These are phyloP conservation scores for Byssothecium circinans DNA, from an alignment of 2,329 filamentous ascomycete species.

Conservation along the genomic window DNA sequence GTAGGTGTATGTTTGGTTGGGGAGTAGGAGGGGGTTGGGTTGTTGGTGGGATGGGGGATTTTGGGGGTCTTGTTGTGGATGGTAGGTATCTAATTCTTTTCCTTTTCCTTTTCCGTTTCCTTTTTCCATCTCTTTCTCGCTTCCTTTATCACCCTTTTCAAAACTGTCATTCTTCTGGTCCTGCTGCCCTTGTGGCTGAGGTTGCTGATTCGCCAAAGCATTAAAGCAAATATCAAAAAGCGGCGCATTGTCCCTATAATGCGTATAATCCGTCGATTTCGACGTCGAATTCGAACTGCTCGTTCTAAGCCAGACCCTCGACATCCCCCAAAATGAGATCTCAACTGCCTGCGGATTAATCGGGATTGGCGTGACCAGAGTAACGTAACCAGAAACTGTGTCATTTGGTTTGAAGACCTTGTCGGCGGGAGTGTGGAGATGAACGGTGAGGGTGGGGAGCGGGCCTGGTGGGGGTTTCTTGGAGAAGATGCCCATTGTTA, in stretches of 20 bases:
- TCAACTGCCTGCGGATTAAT: conserved; percentile 22
- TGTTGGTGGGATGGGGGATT: background rate
- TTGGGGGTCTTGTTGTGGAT: too few relatives aligned
- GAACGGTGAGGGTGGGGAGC: conserved; percentile 17
- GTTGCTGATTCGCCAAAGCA: conserved; percentile 8
- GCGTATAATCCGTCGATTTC: conserved; percentile 12
- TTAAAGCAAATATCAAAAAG: conserved; percentile 22
- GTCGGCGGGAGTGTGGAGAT: conserved; percentile 16
- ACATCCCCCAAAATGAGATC: conserved; percentile 25
- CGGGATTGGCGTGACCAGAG: conserved; percentile 13
- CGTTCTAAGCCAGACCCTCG: conserved; percentile 21
- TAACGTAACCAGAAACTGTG: conserved; percentile 18
- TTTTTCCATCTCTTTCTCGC: too few relatives aligned
- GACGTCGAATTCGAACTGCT: conserved; percentile 1
- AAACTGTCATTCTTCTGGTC: background rate
- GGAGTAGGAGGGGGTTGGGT: conserved; percentile 1
- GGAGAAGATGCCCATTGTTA: conserved; percentile 24
- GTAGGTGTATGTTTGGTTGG: conserved; percentile 19
- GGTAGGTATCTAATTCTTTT: too few relatives aligned
- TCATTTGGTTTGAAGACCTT: conserved; percentile 25
- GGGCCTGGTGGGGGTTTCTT: conserved; percentile 16
- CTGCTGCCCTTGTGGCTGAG: background rate
- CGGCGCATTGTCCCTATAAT: conserved; percentile 27
- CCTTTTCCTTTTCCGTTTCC: too few relatives aligned
- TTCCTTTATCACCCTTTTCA: too few relatives aligned